Evolutionary conservation across 129 eudicot genomes (phyloP).

Genomic region (Artemisia argyi): DNA sequence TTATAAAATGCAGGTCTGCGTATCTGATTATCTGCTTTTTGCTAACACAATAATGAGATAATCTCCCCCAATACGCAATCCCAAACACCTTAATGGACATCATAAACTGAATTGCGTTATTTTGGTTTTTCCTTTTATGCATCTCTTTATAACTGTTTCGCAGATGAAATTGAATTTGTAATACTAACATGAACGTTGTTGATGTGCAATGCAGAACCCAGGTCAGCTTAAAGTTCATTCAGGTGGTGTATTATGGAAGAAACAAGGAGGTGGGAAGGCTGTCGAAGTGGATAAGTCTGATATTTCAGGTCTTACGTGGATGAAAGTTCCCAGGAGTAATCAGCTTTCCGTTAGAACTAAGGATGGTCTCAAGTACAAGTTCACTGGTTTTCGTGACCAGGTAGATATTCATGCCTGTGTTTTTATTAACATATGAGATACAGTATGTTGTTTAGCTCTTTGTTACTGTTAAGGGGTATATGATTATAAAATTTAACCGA

Average conservation of each 20-base stretch:
- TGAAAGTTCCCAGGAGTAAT: conserved; percentile 85
- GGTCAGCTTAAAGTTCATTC: conserved; percentile 83
- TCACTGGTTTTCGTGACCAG: conserved; percentile 93
- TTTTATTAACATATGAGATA: not conserved
- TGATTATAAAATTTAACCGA: not conserved
- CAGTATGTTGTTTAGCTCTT: not conserved
- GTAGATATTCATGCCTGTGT: conserved; percentile 29
- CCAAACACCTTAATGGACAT: not conserved
- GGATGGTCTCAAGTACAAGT: conserved; percentile 83
- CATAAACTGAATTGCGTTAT: not conserved
- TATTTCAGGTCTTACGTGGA: conserved; percentile 66
- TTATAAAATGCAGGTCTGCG: too few species aligned
- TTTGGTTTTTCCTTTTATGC: not conserved
- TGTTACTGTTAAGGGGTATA: not conserved
- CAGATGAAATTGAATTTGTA: too few species aligned
- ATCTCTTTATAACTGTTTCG: not conserved
- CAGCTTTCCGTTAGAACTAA: conserved; percentile 75
- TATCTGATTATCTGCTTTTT: too few species aligned
- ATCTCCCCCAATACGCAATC: too few species aligned
- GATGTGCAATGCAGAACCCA: conserved; percentile 57
- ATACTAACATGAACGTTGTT: not conserved
- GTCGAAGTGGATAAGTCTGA: conserved; percentile 82
- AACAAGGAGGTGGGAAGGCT: conserved; percentile 96
- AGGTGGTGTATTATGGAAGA: conserved; percentile 82
- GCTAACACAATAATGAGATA: too few species aligned